Conservation (phyloP, 2,329 filamentous ascomycete species). For the Mollisia scopiformis region DNA sequence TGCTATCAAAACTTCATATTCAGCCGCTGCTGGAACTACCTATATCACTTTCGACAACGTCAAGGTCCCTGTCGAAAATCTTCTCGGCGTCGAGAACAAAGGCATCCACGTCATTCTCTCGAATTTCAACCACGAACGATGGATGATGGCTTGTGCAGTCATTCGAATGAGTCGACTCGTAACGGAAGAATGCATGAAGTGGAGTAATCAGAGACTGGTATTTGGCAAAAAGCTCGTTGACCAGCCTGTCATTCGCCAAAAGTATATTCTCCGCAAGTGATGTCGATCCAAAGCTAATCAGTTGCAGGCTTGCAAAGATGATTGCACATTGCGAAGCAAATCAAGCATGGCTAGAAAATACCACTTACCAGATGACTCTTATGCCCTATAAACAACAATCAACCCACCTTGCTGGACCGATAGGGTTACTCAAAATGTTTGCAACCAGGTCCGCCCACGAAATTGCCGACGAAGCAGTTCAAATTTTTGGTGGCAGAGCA, state of each 20-base stretch:
- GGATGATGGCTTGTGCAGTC: constrained; percentile 71
- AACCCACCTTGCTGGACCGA: constrained; percentile 76
- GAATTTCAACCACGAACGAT: constrained; percentile 90
- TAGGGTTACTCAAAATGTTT: constrained; percentile 81
- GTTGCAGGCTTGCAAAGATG: constrained; percentile 75
- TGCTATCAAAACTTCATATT: constrained; percentile 81
- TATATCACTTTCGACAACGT: constrained; percentile 80
- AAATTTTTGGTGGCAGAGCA: constrained; percentile 84
- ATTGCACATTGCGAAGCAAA: constrained; percentile 81
- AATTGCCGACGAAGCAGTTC: constrained; percentile 80
- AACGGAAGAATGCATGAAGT: constrained; percentile 85
- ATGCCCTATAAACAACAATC: constrained; percentile 81
- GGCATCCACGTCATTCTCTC: constrained; percentile 82
- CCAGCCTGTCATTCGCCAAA: constrained; percentile 81
- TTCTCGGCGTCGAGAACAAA: constrained; percentile 83
- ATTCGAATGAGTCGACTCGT: constrained; percentile 68
- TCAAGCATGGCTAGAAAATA: constrained; percentile 82
- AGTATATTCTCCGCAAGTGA: constrained; percentile 50
- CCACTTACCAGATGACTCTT: constrained; percentile 87
- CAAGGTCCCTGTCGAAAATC: constrained; percentile 78
- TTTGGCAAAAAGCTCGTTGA: constrained; percentile 82
- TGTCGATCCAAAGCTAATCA: constrained; percentile 11
- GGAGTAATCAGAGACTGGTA: constrained; percentile 84
- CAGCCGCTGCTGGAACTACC: constrained; percentile 71
- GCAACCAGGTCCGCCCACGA: constrained; percentile 78